A percentile compares a stretch with the other conserved stretches of the same genome.
These are phyloP conservation scores for Hygrocybe punicea DNA, from an alignment of 768 basidiomycete genomes.

Conservation along the genomic window DNA sequence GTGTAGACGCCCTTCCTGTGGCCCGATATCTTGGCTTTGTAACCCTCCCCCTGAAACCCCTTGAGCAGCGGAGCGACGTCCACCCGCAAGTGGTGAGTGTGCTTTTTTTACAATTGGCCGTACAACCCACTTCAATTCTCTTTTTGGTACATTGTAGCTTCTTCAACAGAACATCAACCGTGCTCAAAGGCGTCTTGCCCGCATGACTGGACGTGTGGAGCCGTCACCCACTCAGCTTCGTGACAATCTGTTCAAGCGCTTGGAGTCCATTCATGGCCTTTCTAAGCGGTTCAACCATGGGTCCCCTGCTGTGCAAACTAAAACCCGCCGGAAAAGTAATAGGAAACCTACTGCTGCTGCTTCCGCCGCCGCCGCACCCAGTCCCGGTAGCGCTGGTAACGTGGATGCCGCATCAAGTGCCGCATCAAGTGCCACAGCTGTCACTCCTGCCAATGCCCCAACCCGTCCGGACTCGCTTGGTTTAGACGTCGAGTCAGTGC, in stretches of 20 bases:
- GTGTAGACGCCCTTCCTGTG: conserved; percentile 30
- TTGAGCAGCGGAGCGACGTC: conserved; percentile 12
- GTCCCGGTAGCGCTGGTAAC: not conserved
- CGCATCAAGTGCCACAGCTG: too few relatives aligned
- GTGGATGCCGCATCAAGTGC: too few relatives aligned
- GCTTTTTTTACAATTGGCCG: not conserved
- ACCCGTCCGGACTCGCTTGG: conserved; percentile 48
- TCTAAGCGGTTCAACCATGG: too few relatives aligned
- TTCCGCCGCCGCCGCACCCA: not conserved
- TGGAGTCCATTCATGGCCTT: conserved; percentile 28
- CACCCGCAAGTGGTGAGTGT: conserved; percentile 14
- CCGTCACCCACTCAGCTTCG: conserved; percentile 51
- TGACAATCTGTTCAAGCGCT: conserved; percentile 46
- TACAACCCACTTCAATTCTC: not conserved
- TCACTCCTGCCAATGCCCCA: not conserved
- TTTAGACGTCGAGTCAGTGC: conserved; percentile 63
- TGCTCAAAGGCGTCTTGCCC: conserved; percentile 58
- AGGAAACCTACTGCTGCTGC: not conserved
- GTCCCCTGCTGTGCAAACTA: too few relatives aligned
- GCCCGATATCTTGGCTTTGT: conserved; percentile 12
- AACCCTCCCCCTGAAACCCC: conserved; percentile 10
- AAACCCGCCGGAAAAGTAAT: not conserved
- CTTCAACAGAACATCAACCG: conserved; percentile 72
- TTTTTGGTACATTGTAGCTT: conserved; percentile 50
- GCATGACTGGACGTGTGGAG: conserved; percentile 57